phyloP scores from a whole-genome alignment of 805 yeast genomes.

The Candida incommunis region DNA sequence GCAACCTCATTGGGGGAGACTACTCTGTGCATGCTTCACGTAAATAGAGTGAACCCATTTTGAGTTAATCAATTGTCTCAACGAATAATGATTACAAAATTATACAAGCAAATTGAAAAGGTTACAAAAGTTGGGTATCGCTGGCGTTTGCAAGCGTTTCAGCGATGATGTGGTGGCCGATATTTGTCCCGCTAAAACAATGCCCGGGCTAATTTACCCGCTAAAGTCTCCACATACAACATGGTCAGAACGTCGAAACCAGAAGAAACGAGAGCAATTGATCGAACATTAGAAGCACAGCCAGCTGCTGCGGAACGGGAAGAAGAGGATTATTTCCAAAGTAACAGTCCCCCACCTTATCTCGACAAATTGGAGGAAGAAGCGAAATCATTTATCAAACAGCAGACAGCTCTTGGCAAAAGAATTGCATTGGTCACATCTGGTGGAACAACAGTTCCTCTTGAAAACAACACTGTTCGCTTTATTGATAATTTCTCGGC shows the following conservation, averaged over 20 bases:
- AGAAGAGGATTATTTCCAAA: conserved; percentile 62
- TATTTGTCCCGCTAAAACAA: too few relatives aligned
- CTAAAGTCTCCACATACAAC: too few relatives aligned
- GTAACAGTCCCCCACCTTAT: conserved; percentile 63
- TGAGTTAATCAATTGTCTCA: too few relatives aligned
- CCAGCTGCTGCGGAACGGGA: conserved; percentile 60
- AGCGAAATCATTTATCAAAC: conserved; percentile 45
- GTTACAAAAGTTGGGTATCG: too few relatives aligned
- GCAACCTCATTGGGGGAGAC: too few relatives aligned
- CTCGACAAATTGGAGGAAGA: conserved; percentile 45
- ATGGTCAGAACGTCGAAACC: conserved; percentile 53
- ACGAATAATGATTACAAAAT: too few relatives aligned
- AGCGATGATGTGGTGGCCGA: too few relatives aligned
- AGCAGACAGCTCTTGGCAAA: conserved; percentile 31
- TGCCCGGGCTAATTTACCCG: too few relatives aligned
- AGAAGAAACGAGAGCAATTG: conserved; percentile 59
- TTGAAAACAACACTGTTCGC: conserved; percentile 92
- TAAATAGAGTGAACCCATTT: too few relatives aligned
- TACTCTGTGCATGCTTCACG: too few relatives aligned
- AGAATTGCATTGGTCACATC: conserved; percentile 75
- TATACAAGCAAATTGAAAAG: too few relatives aligned
- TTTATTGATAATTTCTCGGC: conserved; percentile 96
- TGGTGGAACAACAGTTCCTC: conserved; percentile 97
- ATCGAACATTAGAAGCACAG: conserved; percentile 57
- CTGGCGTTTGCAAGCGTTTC: too few relatives aligned